These are phyloP conservation scores for Oxytropis ochrocephala DNA, from an alignment of 306 rosid genomes.

Conservation along the genomic window DNA sequence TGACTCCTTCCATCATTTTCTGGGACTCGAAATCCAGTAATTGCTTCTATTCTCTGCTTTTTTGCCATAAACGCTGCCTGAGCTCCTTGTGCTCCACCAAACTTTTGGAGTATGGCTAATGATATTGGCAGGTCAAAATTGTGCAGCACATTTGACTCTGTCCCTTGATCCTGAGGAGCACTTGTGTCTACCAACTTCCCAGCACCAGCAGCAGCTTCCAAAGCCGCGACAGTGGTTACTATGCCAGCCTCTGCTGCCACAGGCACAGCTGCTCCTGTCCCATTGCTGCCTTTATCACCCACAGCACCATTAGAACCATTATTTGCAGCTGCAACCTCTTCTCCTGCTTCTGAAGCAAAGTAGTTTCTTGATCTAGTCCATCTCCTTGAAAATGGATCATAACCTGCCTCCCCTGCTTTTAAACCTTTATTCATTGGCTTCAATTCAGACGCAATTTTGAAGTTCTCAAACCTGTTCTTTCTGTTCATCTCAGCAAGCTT, in stretches of 20 bases:
- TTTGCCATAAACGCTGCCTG: constrained; percentile 68
- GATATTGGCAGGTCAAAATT: constrained; percentile 91
- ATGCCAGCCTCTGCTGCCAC: constrained; percentile 39
- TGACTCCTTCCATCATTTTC: constrained; percentile 73
- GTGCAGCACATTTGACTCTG: constrained; percentile 61
- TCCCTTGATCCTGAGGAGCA: constrained; percentile 90
- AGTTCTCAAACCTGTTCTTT: constrained; percentile 89
- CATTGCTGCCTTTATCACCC: constrained; percentile 26
- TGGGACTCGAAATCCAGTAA: constrained; percentile 62
- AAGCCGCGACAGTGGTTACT: constrained; percentile 75
- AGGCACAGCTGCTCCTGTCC: constrained; percentile 10
- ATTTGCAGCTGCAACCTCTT: constrained; percentile 33
- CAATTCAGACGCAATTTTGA: constrained; percentile 84
- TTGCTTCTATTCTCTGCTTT: constrained; percentile 72
- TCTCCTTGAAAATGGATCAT: constrained; percentile 98
- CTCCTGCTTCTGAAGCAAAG: constrained; percentile 58
- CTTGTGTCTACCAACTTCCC: constrained; percentile 85
- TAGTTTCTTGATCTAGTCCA: constrained; percentile 97
- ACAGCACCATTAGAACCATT: constrained; percentile 17
- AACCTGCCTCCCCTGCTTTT: constrained; percentile 94
- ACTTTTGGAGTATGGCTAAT: constrained; percentile 60
- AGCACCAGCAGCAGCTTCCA: constrained; percentile 89
- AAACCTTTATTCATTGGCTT: constrained; percentile 43
- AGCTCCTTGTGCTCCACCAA: constrained; percentile 79
- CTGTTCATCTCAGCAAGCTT: constrained; percentile 93